Evolutionary conservation across 2,329 filamentous ascomycete genomes (phyloP), one percentile per base, ranked within the genome.

Genomic region (Cordyceps cateniannulata): DNA sequence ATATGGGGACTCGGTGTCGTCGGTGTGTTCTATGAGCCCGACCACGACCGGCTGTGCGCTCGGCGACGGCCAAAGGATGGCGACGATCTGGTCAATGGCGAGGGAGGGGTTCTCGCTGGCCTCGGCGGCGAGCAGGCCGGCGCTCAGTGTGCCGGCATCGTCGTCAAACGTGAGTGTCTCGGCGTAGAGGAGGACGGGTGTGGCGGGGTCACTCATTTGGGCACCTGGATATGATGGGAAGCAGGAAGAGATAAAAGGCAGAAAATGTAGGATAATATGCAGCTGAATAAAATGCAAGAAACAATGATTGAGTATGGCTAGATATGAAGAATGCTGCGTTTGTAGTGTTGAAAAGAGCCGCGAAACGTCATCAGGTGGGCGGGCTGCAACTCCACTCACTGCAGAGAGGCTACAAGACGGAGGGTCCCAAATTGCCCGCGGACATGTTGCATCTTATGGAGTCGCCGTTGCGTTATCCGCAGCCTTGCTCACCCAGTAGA

Each of bases 11-110:
- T 66, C 51, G 54, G 63, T 38, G 62, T 68, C 64, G 24, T 69
- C 69, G 5, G 66, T 48, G 7, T 70, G 66, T 63, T 79, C 75
- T 3, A 67, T 62, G 7, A 84, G 69, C 25, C 71, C 71, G 64
- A 75, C 71, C 6, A 82, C 67, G 24, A 76, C 45, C 35, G 49
- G n/a, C 25, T 47, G 22, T 5, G 49, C 49, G 58, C 38, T 48
- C 4, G 59, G 45, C 14, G 59, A 55, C 14, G 60, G 32, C 40
- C 66, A 61, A 1, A 72, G 52, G 25, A 69, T 61, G 44, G 74
- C 69, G 16, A 75, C 25, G 3, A 76, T 20, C 47, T 73, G 65
- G 55, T 70, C 63, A 38, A 63, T n/a, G 16, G 63, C 63, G 9
- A 65, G 58, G 14, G 56, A 53, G 10, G 65, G 56, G 9, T 62